These are phyloP conservation scores for Echeveria elegans DNA, from an alignment of 164 flowering plant genomes.

Conservation along the genomic window DNA sequence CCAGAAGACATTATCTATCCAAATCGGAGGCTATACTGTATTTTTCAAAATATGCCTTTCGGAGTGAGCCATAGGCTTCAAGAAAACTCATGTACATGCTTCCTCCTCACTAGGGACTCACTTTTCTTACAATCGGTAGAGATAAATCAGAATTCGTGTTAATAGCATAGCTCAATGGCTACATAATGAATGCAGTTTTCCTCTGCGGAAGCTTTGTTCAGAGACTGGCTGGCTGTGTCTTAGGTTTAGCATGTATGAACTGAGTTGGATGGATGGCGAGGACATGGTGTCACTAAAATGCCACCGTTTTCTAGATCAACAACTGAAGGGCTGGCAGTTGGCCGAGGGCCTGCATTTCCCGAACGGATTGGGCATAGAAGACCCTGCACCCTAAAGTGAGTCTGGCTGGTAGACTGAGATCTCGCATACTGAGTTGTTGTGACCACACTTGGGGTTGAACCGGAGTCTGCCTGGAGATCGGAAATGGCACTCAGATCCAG, in stretches of 20 bases:
- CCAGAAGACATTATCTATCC: too few species aligned
- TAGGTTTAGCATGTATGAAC: neutral
- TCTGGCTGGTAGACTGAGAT: constrained; percentile 58
- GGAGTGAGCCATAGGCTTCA: too few species aligned
- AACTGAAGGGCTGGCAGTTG: neutral
- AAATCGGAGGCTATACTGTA: too few species aligned
- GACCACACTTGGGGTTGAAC: constrained; percentile 35
- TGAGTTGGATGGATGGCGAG: neutral
- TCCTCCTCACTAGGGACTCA: too few species aligned
- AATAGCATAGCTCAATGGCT: too few species aligned
- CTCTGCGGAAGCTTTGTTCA: too few species aligned
- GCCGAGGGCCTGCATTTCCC: constrained; percentile 35
- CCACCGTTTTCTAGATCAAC: neutral
- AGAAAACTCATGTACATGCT: too few species aligned
- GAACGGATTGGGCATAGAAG: constrained; percentile 55
- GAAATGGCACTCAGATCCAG: constrained; percentile 91
- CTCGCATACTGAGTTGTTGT: constrained; percentile 44
- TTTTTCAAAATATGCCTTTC: too few species aligned
- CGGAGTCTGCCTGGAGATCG: constrained; percentile 62
- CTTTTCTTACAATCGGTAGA: too few species aligned
- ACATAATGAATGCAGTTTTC: too few species aligned
- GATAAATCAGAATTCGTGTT: too few species aligned
- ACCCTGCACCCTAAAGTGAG: constrained; percentile 74
- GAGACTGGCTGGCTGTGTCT: too few species aligned
- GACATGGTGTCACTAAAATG: neutral